A percentile compares a stretch with the other conserved stretches of the same genome.
phyloP scores from a whole-genome alignment of 495 filamentous ascomycete species.

The Letharia lupina region DNA sequence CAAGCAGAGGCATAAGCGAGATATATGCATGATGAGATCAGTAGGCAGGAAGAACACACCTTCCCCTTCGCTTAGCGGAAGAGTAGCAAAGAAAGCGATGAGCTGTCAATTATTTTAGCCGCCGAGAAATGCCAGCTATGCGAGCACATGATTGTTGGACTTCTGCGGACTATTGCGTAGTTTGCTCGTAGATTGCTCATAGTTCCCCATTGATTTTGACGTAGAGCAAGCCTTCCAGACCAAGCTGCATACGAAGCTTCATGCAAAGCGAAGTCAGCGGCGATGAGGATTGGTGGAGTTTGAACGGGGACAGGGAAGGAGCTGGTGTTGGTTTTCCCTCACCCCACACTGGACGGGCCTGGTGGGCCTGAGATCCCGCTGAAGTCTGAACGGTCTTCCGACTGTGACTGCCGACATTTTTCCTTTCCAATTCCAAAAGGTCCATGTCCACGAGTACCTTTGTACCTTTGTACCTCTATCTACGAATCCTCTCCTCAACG shows the following conservation, averaged over 20 bases:
- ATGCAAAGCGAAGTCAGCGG: neutral
- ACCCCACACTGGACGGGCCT: neutral
- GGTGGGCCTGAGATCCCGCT: neutral
- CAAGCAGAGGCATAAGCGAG: neutral
- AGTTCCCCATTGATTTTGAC: neutral
- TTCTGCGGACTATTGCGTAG: conserved; percentile 8
- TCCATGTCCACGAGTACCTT: neutral
- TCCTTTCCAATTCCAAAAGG: neutral
- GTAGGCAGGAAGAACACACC: neutral
- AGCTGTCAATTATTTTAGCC: conserved; percentile 17
- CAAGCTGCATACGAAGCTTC: neutral
- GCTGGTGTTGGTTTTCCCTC: neutral
- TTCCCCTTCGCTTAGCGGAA: neutral
- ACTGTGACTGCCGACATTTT: too few species aligned
- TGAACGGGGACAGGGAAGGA: neutral
- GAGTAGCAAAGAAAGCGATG: neutral
- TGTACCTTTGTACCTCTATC: too few species aligned
- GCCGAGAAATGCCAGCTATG: conserved; percentile 9
- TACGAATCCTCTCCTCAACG: neutral
- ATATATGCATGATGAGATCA: neutral
- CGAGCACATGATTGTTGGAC: conserved; percentile 15
- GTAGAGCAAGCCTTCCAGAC: neutral
- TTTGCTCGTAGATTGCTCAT: neutral
- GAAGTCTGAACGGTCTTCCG: neutral
- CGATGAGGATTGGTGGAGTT: neutral